Percentiles rank a stretch among this genome's conserved stretches.
These are phyloP conservation scores for Alternaria sp. DNA, from an alignment of 2,329 filamentous ascomycete species.

Conservation along the genomic window DNA sequence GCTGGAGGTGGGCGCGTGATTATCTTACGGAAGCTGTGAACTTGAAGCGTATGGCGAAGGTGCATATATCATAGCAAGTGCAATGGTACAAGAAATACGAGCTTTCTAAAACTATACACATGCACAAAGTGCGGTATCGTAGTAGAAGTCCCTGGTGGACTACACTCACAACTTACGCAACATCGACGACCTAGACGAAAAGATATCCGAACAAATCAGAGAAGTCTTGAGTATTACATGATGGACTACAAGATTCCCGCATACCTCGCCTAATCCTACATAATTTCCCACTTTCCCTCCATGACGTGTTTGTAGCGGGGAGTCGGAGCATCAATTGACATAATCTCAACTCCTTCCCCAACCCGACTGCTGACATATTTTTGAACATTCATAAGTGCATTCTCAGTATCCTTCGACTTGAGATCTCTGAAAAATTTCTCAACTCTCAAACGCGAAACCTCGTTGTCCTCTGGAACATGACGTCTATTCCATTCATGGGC, in stretches of 20 bases:
- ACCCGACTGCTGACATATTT: rapidly evolving
- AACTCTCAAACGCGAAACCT: background rate
- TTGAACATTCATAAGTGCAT: background rate
- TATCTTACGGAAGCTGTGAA: slow-evolving; percentile 1
- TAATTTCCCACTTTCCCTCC: rapidly evolving
- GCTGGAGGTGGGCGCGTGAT: slow-evolving; percentile 26
- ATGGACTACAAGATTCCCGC: too few species aligned
- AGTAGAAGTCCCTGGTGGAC: background rate
- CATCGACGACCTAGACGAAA: too few species aligned
- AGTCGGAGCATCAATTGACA: background rate
- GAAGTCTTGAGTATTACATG: too few species aligned
- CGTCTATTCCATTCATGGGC: background rate
- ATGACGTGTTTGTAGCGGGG: background rate
- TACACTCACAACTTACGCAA: too few species aligned
- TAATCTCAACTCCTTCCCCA: rapidly evolving
- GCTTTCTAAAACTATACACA: background rate
- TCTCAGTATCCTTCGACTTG: rapidly evolving
- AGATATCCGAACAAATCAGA: too few species aligned
- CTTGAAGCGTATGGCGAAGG: rapidly evolving
- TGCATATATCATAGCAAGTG: background rate
- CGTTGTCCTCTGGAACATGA: background rate
- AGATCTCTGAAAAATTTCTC: background rate
- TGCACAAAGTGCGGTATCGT: background rate
- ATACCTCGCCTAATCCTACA: background rate
- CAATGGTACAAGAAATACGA: rapidly evolving